Evolutionary conservation across 164 flowering plant species (phyloP).

Genomic region (Liquidambar formosana): DNA sequence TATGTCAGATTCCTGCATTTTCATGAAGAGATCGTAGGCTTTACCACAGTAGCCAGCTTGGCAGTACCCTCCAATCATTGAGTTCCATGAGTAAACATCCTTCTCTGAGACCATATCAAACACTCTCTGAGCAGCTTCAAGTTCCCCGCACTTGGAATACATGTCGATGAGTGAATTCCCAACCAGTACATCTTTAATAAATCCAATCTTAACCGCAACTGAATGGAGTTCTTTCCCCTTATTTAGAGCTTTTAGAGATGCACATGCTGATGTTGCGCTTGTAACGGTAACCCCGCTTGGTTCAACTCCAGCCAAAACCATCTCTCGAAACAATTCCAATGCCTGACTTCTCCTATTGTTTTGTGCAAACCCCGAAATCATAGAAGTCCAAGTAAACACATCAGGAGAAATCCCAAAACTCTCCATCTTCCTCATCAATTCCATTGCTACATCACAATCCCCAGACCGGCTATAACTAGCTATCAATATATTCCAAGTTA

Average conservation of each 20-base stretch:
- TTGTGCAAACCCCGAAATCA: constrained; percentile 58
- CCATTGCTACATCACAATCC: constrained; percentile 47
- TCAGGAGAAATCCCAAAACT: constrained; percentile 42
- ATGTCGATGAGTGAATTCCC: constrained; percentile 57
- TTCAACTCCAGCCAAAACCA: constrained; percentile 48
- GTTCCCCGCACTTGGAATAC: constrained; percentile 53
- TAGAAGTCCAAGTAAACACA: constrained; percentile 61
- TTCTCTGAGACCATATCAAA: constrained; percentile 39
- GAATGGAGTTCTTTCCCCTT: constrained; percentile 49
- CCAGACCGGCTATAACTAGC: constrained; percentile 48
- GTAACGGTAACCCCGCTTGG: constrained; percentile 56
- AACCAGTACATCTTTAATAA: constrained; percentile 37
- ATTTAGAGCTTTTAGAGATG: constrained; percentile 31
- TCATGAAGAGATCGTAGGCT: constrained; percentile 55
- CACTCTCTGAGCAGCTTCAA: constrained; percentile 42
- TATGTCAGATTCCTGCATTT: constrained; percentile 45
- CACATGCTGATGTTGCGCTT: constrained; percentile 55
- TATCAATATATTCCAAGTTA: constrained; percentile 62
- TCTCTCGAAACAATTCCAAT: constrained; percentile 48
- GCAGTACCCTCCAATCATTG: constrained; percentile 61
- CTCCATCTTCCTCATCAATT: constrained; percentile 55
- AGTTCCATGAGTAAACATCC: constrained; percentile 62
- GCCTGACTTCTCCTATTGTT: constrained; percentile 39
- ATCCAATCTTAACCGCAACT: constrained; percentile 44
- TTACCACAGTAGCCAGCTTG: constrained; percentile 58